Percentiles rank a stretch among this genome's conserved stretches.
Conservation (phyloP, 768 basidiomycete species). For the Termitomyces sp. region DNA sequence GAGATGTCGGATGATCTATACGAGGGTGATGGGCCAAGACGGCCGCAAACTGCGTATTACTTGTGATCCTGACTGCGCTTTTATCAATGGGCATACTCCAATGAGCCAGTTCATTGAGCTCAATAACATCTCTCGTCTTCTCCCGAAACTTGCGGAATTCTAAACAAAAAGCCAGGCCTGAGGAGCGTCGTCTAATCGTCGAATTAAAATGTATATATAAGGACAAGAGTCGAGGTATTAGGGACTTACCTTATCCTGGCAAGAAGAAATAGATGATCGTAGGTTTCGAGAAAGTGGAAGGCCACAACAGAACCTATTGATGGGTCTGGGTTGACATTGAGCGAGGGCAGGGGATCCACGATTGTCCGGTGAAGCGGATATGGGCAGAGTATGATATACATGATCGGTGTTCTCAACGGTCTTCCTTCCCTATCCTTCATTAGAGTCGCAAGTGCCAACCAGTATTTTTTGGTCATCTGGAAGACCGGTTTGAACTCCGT, state of each 20-base stretch:
- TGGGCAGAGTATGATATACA: not conserved
- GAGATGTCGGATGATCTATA: not conserved
- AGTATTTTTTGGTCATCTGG: not conserved
- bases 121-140: not conserved
- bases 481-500: not conserved
- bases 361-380: not conserved
- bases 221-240: not conserved
- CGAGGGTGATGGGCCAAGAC: not conserved
- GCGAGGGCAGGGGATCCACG: not conserved
- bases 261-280: not conserved
- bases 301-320: not conserved
- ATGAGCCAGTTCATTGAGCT: not conserved
- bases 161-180: not conserved
- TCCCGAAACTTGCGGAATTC: not conserved
- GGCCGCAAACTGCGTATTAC: not conserved
- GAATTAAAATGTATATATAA: not conserved
- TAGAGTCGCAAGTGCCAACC: not conserved
- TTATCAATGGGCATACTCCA: not conserved
- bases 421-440: not conserved
- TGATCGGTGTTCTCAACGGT: not conserved
- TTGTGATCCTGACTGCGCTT: not conserved
- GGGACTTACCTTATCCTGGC: not conserved
- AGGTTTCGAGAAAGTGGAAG: conserved; percentile 1
- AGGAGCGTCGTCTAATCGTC: not conserved
- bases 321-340: not conserved